phyloP scores from a whole-genome alignment of 2,329 filamentous ascomycete species.

The Drechmeria coniospora region DNA sequence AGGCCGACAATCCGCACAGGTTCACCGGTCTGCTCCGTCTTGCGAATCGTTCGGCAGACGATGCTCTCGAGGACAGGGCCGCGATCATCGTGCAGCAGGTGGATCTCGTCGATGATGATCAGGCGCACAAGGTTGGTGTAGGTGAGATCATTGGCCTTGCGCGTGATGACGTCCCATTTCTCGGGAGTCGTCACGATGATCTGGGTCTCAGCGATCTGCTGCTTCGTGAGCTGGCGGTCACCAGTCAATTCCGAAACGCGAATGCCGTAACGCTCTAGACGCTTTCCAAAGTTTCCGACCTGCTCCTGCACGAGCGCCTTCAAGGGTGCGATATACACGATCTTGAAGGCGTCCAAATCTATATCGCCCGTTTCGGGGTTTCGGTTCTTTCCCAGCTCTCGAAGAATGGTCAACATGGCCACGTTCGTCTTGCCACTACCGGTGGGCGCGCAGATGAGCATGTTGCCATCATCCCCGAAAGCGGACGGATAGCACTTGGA shows the following conservation, averaged over 20 bases:
- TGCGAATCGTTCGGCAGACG: constrained; percentile 83
- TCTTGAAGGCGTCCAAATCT: constrained; percentile 92
- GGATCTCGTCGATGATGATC: constrained; percentile 95
- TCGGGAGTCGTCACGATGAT: constrained; percentile 97
- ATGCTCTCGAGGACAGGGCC: constrained; percentile 95
- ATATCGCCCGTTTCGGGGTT: constrained; percentile 84
- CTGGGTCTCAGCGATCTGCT: constrained; percentile 94
- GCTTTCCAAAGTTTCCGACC: constrained; percentile 90
- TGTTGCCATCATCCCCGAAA: constrained; percentile 88
- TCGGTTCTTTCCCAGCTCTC: constrained; percentile 91
- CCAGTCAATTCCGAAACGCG: constrained; percentile 90
- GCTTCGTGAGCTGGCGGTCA: constrained; percentile 94
- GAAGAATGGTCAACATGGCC: constrained; percentile 89
- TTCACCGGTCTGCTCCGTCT: constrained; percentile 86
- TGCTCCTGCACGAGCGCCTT: constrained; percentile 96
- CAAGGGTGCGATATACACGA: constrained; percentile 90
- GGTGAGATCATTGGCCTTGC: constrained; percentile 90
- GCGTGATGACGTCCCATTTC: constrained; percentile 98
- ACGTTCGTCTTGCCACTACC: constrained; percentile 98
- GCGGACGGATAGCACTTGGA: constrained; percentile 84
- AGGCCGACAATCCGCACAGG: constrained; percentile 83
- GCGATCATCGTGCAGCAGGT: constrained; percentile 92
- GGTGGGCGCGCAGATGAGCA: constrained; percentile 94
- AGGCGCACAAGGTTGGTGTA: constrained; percentile 96
- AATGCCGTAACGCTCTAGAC: constrained; percentile 81